A percentile compares a stretch with the other conserved stretches of the same genome.
Evolutionary conservation across 192 early-diverging fungal species (phyloP).

Genomic region (Geranomyces michiganensis): DNA sequence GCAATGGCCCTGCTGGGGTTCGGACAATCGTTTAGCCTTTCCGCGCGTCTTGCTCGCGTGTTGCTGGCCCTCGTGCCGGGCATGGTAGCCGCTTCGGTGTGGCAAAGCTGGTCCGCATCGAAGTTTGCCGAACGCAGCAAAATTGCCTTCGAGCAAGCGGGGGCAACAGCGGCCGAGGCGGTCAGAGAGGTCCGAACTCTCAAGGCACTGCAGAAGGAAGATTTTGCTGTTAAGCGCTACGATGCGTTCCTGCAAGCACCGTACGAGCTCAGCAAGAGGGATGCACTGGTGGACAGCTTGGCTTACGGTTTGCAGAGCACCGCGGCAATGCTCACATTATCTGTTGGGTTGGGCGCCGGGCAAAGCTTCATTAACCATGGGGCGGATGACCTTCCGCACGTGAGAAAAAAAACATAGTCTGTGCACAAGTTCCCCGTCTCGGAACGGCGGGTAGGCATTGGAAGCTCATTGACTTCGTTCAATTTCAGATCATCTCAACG

Average conservation of each 20-base stretch:
- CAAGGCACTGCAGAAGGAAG: conserved; percentile 24
- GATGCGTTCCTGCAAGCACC: conserved; percentile 20
- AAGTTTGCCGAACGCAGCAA: conserved; percentile 22
- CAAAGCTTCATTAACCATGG: background rate
- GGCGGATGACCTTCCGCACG: background rate
- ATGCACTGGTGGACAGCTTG: conserved; percentile 22
- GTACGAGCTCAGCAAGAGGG: conserved; percentile 7
- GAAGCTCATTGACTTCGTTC: too few species aligned
- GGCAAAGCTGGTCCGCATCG: conserved; percentile 15
- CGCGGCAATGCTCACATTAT: background rate
- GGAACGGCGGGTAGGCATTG: too few species aligned
- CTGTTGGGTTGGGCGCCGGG: background rate
- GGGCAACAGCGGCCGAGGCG: conserved; percentile 14
- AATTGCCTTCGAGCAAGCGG: conserved; percentile 12
- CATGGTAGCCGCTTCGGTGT: background rate
- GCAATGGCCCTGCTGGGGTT: too few species aligned
- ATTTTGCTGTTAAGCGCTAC: conserved; percentile 1
- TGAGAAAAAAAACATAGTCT: too few species aligned
- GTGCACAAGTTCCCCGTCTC: too few species aligned
- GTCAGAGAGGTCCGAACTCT: conserved; percentile 27
- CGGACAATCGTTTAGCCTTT: background rate
- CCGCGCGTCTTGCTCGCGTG: background rate
- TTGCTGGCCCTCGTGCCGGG: conserved; percentile 17
- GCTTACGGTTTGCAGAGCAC: background rate
- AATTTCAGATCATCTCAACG: too few species aligned